These are phyloP conservation scores for Diospyros kaki DNA, from an alignment of 148 eudicot genomes.

Conservation along the genomic window DNA sequence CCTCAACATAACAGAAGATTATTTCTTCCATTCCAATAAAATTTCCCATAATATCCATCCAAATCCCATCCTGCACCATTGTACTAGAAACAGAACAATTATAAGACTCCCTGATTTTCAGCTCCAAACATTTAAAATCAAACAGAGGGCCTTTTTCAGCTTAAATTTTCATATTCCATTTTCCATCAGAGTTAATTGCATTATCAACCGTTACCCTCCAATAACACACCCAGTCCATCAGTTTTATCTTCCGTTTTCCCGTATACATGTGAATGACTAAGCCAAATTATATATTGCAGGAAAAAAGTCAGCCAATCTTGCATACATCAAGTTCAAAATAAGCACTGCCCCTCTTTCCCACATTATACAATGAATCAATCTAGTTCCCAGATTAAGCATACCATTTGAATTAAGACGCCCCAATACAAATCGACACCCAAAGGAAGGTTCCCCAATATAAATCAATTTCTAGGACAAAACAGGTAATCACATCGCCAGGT, in stretches of 20 bases:
- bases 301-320: too few species aligned
- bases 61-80: neutral
- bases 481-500: neutral
- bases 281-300: too few species aligned
- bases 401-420: neutral
- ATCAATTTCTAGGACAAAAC: neutral
- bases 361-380: neutral
- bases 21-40: conserved; percentile 3
- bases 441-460: neutral
- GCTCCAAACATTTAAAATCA: neutral
- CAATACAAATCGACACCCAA: neutral
- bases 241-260: neutral
- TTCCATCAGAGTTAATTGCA: neutral
- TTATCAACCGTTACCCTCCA: neutral
- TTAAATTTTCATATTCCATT: neutral
- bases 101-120: too few species aligned
- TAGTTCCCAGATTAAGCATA: neutral
- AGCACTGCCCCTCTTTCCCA: neutral
- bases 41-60: neutral
- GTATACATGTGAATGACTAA: neutral
- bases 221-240: neutral
- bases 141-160: neutral
- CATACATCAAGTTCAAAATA: neutral
- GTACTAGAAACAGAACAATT: neutral
- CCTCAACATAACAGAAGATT: neutral